Evolutionary conservation across 139 green algal genomes (phyloP), one percentile per base, ranked within the genome.

Genomic region (Tetraselmis striata): DNA sequence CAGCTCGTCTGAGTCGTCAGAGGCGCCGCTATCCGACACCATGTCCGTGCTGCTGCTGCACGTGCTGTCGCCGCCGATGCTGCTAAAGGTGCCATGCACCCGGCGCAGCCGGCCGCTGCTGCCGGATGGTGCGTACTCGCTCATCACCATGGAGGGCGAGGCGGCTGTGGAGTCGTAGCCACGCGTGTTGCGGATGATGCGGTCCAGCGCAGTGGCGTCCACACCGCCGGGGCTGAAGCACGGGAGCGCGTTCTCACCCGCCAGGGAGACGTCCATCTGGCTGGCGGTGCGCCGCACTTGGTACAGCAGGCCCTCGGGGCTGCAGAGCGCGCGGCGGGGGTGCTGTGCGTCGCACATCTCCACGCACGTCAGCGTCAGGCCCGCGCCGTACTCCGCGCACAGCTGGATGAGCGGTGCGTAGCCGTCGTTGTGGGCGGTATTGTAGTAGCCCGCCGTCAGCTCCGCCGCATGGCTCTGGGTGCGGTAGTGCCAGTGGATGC

Each of bases 291-390:
- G 5, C 18, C 29, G 26, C 76, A 89, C 84, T 84, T 86, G 84
- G 18, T 90, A 86, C 25, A 98, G 85, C 78, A 99, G 88, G 23
- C 95, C 95, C 84, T 99, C 94, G 0, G 96, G 96, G 0, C 92
- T 89, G 85, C 95, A 98, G 76, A 91, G 82, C 27, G 95, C 94
- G 31, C 94, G 85, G 23, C 84, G 80, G 30, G 95, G 94, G 83
- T 99, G 96, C 92, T 99, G 95, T 25, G 83, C 81, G 79, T 99
- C 96, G 82, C 92, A 93, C 96, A 99, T 99, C 84, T 99, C 96
- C 25, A 98, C 93, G 84, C 96, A 99, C 23, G 96, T 99, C 75
- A 99, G 93, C 1, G 95, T 99, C 28, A 98, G 85, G n/a, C 82
- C 84, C 0, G 88, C 92, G 18, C 88, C 92, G 80, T 97, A 83